Conservation (phyloP, 768 basidiomycete species). For the Coprinopsis cinerea region DNA sequence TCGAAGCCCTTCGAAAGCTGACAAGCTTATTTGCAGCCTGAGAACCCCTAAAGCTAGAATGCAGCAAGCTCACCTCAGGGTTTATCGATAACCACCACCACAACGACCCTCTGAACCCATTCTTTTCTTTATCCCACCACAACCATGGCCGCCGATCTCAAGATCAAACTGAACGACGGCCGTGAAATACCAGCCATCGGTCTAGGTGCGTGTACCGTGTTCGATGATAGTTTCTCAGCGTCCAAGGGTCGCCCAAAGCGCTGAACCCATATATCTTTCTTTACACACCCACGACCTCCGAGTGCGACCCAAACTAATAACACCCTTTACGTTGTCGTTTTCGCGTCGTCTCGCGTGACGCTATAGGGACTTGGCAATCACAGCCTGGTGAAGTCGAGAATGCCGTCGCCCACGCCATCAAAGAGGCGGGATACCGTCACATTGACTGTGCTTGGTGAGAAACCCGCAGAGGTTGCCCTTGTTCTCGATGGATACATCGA, state of each 20-base stretch:
- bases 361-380: slow-evolving; percentile 75
- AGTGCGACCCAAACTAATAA: too few relatives aligned
- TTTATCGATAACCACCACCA: slow-evolving; percentile 4
- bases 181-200: slow-evolving; percentile 50
- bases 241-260: too few relatives aligned
- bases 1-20: not conserved
- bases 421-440: slow-evolving; percentile 68
- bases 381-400: slow-evolving; percentile 61
- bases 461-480: not conserved
- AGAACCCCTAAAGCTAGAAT: not conserved
- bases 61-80: too few relatives aligned
- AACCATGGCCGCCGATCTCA: slow-evolving; percentile 28
- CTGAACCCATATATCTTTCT: too few relatives aligned
- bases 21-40: not conserved
- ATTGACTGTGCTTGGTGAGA: slow-evolving; percentile 60
- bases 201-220: slow-evolving; percentile 36
- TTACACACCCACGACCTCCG: too few relatives aligned
- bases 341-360: slow-evolving; percentile 10
- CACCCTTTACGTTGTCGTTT: too few relatives aligned
- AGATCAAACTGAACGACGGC: slow-evolving; percentile 58
- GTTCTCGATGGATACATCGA: not conserved
- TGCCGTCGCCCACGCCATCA: slow-evolving; percentile 73
- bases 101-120: not conserved
- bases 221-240: not conserved
- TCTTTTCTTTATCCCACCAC: not conserved